A percentile compares a stretch with the other conserved stretches of the same genome.
Evolutionary conservation across 1,139 yeast species (phyloP).

Genomic region (Blastobotrys ciferrii): DNA sequence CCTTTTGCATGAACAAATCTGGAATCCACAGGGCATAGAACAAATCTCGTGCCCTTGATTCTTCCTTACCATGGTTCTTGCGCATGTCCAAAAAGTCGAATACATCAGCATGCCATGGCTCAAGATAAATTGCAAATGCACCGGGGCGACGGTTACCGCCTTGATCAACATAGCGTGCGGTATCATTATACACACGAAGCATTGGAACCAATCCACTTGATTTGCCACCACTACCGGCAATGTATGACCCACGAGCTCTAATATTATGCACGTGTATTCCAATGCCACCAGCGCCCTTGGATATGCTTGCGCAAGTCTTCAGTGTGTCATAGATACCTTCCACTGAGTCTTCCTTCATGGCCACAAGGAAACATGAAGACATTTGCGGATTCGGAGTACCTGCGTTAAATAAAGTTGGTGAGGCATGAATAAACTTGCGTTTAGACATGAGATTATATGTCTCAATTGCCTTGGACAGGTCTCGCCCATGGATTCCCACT

Average conservation of each 20-base stretch:
- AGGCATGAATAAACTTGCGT: slow-evolving; percentile 73
- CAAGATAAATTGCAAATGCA: slow-evolving; percentile 75
- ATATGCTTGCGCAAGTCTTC: slow-evolving; percentile 71
- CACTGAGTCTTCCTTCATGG: slow-evolving; percentile 77
- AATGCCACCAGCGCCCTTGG: slow-evolving; percentile 82
- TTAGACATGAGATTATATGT: slow-evolving; percentile 75
- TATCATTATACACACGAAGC: slow-evolving; percentile 78
- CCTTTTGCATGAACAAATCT: slow-evolving; percentile 77
- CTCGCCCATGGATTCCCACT: slow-evolving; percentile 70
- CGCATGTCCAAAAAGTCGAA: slow-evolving; percentile 70
- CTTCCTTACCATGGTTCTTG: slow-evolving; percentile 82
- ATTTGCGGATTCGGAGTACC: slow-evolving; percentile 74
- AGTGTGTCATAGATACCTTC: slow-evolving; percentile 79
- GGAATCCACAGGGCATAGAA: slow-evolving; percentile 85
- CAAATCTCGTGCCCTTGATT: slow-evolving; percentile 75
- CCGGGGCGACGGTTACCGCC: slow-evolving; percentile 89
- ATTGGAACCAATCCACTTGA: slow-evolving; percentile 80
- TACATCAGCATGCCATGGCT: slow-evolving; percentile 84
- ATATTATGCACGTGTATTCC: slow-evolving; percentile 78
- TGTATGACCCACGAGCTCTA: slow-evolving; percentile 67
- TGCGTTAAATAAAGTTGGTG: slow-evolving; percentile 79
- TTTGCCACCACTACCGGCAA: slow-evolving; percentile 73
- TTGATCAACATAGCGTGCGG: slow-evolving; percentile 85
- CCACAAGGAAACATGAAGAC: slow-evolving; percentile 77
- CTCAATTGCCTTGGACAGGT: slow-evolving; percentile 59